Base-by-base conservation (phyloP, 164 flowering plant species). In the Brasenia schreberi region DNA sequence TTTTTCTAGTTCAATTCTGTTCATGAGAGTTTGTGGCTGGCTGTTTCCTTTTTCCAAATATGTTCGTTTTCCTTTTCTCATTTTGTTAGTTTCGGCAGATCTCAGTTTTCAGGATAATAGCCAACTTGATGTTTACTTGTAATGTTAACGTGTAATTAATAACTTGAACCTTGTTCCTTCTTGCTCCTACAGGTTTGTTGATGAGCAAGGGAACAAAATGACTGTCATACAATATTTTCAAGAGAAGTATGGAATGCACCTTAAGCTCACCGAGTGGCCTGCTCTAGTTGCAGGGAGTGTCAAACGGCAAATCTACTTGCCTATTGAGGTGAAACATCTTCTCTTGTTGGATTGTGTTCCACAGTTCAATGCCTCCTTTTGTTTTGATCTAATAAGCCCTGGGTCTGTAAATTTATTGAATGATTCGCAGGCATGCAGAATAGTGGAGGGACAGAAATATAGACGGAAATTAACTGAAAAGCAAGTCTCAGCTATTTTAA, bases 381-480 rank as follows among this genome's bases (percentile, higher is more conserved):
- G 16, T 9, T 49, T 9, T 49, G 14, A 49, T 9, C 12, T 49
- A 49, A 49, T 49, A 49, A 3, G 5, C 10, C 3, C 16, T 9
- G 56, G 16, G 10, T 49, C 16, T 2, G 56, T 14, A 9, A 14
- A 49, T 49, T 9, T n/a, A 14, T 12, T 10, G 18, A n/a, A 5
- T 14, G 5, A 16, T 58, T 58, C 18, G 4, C 68, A 89, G 95
- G 67, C 84, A 3, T 87, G 94, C 71, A 72, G 16, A 42, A 85
- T 93, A 70, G 83, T 71, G 2, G 70, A 71, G 19, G 96, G 96
- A 5, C 94, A 87, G 59, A 72, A 85, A 16, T 92, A 79, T 44
- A 10, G 83, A 0, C 85, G 77, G 67, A 85, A 82, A 44, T 64
- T 92, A 60, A 89, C 81, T 77, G 95, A 89, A 64, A 77, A 59